A percentile compares a stretch with the other conserved stretches of the same genome.
Conservation (phyloP, 73 alveolate genomes). For the Stentor roeselii region DNA sequence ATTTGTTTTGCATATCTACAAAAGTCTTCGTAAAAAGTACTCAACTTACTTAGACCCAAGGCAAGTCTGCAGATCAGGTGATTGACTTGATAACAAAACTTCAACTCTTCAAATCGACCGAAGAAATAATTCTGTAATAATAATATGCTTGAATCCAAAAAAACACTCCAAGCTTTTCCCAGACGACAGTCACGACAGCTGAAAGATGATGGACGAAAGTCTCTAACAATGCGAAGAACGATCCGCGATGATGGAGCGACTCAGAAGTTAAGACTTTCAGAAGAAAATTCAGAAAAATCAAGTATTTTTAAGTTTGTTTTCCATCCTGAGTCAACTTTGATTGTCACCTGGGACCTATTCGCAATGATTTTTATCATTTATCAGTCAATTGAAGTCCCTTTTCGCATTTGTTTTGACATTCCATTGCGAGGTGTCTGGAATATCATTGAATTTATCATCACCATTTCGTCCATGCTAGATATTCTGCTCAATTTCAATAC, state of each 20-base stretch:
- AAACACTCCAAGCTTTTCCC: background rate
- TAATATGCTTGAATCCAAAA: background rate
- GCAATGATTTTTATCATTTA: constrained; percentile 43
- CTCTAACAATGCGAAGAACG: background rate
- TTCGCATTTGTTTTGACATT: constrained; percentile 54
- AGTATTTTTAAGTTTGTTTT: constrained; percentile 16
- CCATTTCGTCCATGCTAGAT: constrained; percentile 38
- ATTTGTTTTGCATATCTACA: constrained; percentile 57
- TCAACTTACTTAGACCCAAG: constrained; percentile 66
- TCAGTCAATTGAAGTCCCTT: constrained; percentile 45
- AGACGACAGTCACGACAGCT: background rate
- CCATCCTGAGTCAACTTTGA: constrained; percentile 44
- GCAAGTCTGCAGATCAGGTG: constrained; percentile 49
- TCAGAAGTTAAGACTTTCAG: background rate
- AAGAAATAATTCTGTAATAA: too few relatives aligned
- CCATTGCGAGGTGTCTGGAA: constrained; percentile 31
- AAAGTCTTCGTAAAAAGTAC: constrained; percentile 79
- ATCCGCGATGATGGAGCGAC: background rate
- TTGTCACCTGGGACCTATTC: constrained; percentile 55
- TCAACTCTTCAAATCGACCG: background rate
- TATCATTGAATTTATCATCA: constrained; percentile 38
- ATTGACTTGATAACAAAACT: constrained; percentile 37
- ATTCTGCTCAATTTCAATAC: constrained; percentile 51
- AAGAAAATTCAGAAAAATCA: background rate
- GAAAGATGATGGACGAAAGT: background rate